A percentile compares a stretch with the other conserved stretches of the same genome.
Conservation (phyloP, 306 rosid species). For the Fagus sylvatica region DNA sequence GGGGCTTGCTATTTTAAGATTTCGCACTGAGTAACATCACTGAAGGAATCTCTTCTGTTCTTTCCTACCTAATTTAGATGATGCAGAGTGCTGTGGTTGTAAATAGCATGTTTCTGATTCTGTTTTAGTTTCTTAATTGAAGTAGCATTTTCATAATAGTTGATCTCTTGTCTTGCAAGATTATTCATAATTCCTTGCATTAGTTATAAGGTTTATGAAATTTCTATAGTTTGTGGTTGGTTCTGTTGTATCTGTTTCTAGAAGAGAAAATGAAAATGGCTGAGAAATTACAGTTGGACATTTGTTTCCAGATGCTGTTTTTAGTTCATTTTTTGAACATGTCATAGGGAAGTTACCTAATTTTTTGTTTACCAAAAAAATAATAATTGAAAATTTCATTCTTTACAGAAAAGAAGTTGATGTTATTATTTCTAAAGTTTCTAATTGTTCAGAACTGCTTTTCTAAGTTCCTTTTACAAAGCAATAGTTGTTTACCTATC, state of each 20-base stretch:
- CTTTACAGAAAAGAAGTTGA: neutral
- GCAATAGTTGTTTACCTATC: neutral
- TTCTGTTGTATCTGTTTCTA: neutral
- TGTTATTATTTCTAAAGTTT: neutral
- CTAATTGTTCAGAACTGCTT: neutral
- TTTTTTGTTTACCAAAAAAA: neutral
- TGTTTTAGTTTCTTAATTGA: neutral
- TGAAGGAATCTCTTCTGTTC: conserved; percentile 37
- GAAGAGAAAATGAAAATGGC: neutral
- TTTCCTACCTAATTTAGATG: conserved; percentile 34
- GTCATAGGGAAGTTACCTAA: neutral
- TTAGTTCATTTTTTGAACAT: neutral
- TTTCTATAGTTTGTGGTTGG: neutral
- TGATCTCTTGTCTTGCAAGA: neutral
- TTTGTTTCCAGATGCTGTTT: neutral
- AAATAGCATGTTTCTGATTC: conserved; percentile 4
- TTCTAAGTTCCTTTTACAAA: neutral
- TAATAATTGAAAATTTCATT: neutral
- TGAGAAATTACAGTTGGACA: neutral
- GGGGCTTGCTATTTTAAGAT: conserved; percentile 32
- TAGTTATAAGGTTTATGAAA: neutral
- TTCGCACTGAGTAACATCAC: conserved; percentile 31
- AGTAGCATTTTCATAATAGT: neutral
- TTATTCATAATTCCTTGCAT: neutral
- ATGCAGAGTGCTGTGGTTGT: conserved; percentile 9